Evolutionary conservation across 2,329 filamentous ascomycete genomes (phyloP), one percentile per base, ranked within the genome.

Genomic region (Colletotrichum magnum): DNA sequence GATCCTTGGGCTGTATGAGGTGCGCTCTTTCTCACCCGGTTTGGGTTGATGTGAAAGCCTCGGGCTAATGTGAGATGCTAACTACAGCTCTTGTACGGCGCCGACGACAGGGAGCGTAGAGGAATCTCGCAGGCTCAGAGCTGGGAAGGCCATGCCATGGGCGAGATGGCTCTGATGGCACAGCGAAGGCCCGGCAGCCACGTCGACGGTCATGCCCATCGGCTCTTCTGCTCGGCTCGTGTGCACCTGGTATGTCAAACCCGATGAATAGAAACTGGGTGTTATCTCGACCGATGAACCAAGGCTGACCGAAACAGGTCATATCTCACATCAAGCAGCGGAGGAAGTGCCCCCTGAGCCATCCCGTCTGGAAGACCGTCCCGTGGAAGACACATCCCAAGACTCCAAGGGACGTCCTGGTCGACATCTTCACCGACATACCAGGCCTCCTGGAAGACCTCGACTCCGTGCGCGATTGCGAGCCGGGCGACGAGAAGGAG

Each of bases 321-420:
- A 69, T 71, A 6, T 58, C 63, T 9, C 58, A 70, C 26, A 59
- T 75, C 36, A 73, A 68, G 41, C 57, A 68, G 26, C 70, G 74
- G 10, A 64, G 65, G 39, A 73, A 74, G 28, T 76, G 72, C 36
- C 69, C 73, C 16, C 71, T 81, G 9, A 74, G 76, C 57, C 73
- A 69, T 2, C 74, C 72, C 0, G 75, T 75, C 45, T 81, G 79
- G 79, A 76, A 77, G 45, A 77, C 71, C 6, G 60, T 78, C 18
- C 79, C 79, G 0, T 81, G 78, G 78, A 68, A 72, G 36, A 58
- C 68, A 5, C 71, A 72, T 3, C 74, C 77, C 0, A 80, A 78
- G 41, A 71, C 76, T 6, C 59, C 72, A 13, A 76, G 75, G 24
- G 78, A 81, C 52, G 71, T 75, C 24, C 59, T 80, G 12, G 70